A percentile compares a stretch with the other conserved stretches of the same genome.
Conservation (phyloP, 225 moss, liverwort and hornwort species). For the Bryum argenteum region DNA sequence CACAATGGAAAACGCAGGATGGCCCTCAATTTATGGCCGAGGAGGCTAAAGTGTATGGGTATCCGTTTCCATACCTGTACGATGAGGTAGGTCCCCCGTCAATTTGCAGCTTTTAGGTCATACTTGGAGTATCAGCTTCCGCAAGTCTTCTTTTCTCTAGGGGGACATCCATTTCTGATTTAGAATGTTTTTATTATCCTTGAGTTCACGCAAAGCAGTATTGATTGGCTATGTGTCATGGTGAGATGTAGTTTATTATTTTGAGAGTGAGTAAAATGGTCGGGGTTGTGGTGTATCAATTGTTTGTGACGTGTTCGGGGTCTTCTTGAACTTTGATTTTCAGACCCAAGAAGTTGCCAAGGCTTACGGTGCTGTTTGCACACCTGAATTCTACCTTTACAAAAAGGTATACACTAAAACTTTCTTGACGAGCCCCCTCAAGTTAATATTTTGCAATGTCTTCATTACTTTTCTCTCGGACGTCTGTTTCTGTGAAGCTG, state of each 20-base stretch:
- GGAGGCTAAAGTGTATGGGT: slow-evolving; percentile 63
- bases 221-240: too few species aligned
- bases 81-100: slow-evolving; percentile 55
- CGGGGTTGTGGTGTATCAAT: too few species aligned
- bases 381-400: slow-evolving; percentile 75
- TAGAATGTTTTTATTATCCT: too few species aligned
- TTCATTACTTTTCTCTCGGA: not conserved
- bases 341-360: slow-evolving; percentile 84
- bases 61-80: slow-evolving; percentile 79
- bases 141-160: not conserved
- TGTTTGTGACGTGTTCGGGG: slow-evolving; percentile 19
- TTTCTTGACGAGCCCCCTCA: slow-evolving; percentile 7
- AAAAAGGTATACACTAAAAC: slow-evolving; percentile 52
- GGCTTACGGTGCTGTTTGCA: slow-evolving; percentile 71
- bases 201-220: too few species aligned
- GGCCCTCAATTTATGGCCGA: slow-evolving; percentile 77
- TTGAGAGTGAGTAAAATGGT: too few species aligned
- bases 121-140: not conserved
- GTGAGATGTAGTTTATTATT: too few species aligned
- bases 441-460: slow-evolving; percentile 2
- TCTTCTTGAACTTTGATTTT: slow-evolving; percentile 11
- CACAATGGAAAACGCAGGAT: slow-evolving; percentile 55
- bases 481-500: slow-evolving; percentile 5
- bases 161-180: slow-evolving; percentile 1
- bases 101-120: slow-evolving; percentile 4